phyloP scores from a whole-genome alignment of 352 stramenopile species.

The Phytophthora aleatoria region DNA sequence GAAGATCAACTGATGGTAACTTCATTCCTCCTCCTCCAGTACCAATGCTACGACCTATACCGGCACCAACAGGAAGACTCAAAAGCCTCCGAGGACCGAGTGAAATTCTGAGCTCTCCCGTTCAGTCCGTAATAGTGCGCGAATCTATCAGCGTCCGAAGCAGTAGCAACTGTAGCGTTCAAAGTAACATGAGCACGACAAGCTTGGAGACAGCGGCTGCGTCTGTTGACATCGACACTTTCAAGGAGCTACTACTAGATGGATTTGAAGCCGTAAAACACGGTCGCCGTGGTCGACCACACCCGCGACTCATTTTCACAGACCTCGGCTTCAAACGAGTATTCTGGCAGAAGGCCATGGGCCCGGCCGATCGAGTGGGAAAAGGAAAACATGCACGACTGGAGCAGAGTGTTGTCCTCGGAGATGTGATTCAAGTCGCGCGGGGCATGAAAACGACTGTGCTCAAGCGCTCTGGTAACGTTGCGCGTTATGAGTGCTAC shows the following conservation, averaged over 20 bases:
- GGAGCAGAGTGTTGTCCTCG: slow-evolving; percentile 71
- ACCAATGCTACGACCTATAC: slow-evolving; percentile 25
- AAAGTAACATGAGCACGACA: slow-evolving; percentile 25
- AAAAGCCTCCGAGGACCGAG: slow-evolving; percentile 6
- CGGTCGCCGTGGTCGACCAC: slow-evolving; percentile 64
- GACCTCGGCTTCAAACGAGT: slow-evolving; percentile 80
- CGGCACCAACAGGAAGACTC: slow-evolving; percentile 18
- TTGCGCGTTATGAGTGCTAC: slow-evolving; percentile 74
- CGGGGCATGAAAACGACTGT: slow-evolving; percentile 81
- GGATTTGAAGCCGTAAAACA: slow-evolving; percentile 82
- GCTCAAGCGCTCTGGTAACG: slow-evolving; percentile 74
- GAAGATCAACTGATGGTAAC: slow-evolving; percentile 4
- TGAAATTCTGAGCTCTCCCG: slow-evolving; percentile 4
- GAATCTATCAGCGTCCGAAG: slow-evolving; percentile 23
- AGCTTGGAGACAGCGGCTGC: slow-evolving; percentile 31
- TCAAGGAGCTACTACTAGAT: slow-evolving; percentile 68
- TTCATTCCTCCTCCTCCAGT: slow-evolving; percentile 20
- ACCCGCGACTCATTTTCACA: slow-evolving; percentile 69
- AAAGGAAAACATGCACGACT: slow-evolving; percentile 68
- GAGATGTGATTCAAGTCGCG: slow-evolving; percentile 72
- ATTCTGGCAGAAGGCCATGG: slow-evolving; percentile 78
- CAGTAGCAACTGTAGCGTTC: slow-evolving; percentile 29
- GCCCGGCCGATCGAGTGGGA: slow-evolving; percentile 42
- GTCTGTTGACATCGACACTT: slow-evolving; percentile 53
- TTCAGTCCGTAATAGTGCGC: slow-evolving; percentile 14